Conservation (phyloP, 768 basidiomycete genomes). For the Mycena belliarum region DNA sequence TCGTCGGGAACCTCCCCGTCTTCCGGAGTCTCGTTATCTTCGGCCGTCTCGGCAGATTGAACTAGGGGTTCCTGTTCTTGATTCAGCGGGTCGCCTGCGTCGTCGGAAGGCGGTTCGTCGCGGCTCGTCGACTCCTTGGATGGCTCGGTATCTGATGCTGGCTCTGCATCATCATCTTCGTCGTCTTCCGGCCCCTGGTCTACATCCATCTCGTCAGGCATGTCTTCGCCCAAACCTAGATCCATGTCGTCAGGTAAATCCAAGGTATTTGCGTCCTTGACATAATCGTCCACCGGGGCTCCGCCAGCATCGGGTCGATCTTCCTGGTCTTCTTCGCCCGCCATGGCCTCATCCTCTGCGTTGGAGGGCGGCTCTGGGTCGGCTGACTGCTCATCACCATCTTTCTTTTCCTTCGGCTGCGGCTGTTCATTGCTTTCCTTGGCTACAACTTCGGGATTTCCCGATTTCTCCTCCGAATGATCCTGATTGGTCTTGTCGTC, state of each 20-base stretch:
- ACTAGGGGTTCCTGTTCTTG: slow-evolving; percentile 33
- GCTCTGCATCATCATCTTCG: slow-evolving; percentile 36
- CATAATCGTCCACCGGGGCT: slow-evolving; percentile 71
- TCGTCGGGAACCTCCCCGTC: slow-evolving; percentile 32
- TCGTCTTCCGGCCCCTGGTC: slow-evolving; percentile 32
- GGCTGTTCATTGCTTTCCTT: slow-evolving; percentile 62
- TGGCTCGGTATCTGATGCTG: slow-evolving; percentile 28
- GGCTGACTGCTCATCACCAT: slow-evolving; percentile 24
- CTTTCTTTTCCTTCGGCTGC: slow-evolving; percentile 35
- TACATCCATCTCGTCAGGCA: slow-evolving; percentile 36
- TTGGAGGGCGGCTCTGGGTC: slow-evolving; percentile 20
- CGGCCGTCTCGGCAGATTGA: slow-evolving; percentile 32
- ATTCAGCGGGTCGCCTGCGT: slow-evolving; percentile 28
- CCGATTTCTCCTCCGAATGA: slow-evolving; percentile 50
- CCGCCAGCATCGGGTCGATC: slow-evolving; percentile 53
- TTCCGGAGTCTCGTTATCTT: slow-evolving; percentile 30
- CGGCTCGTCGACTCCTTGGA: slow-evolving; percentile 23
- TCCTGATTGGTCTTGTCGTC: slow-evolving; percentile 65
- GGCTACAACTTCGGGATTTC: slow-evolving; percentile 70
- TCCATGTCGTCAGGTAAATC: slow-evolving; percentile 90
- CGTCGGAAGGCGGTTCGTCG: slow-evolving; percentile 26
- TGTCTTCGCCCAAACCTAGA: slow-evolving; percentile 45
- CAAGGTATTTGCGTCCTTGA: slow-evolving; percentile 79
- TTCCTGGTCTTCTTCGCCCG: slow-evolving; percentile 39
- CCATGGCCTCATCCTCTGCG: slow-evolving; percentile 28